Percentiles rank a stretch among this genome's conserved stretches.
Conservation (phyloP, 495 filamentous ascomycete species). For the Talaromyces trachyspermus region DNA sequence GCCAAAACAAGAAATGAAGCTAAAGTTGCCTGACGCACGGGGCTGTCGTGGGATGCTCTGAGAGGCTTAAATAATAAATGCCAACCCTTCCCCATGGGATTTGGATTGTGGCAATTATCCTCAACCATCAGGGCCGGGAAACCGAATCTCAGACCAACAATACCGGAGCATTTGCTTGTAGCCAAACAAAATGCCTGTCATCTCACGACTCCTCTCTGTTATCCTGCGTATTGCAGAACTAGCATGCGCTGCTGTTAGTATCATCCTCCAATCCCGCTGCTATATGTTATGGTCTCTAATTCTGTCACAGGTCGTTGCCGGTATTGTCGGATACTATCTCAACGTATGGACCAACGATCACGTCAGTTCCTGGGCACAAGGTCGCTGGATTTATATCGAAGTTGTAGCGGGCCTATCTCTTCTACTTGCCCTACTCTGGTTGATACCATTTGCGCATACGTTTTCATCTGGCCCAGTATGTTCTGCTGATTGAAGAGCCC, state of each 20-base stretch:
- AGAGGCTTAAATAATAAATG: no score
- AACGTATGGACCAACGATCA: constrained; percentile 19
- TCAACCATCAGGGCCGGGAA: no score
- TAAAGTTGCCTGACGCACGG: no score
- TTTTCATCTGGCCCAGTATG: constrained; percentile 41
- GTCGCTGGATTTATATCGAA: constrained; percentile 54
- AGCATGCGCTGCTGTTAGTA: constrained; percentile 32
- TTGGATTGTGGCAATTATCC: no score
- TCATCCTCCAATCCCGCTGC: background rate
- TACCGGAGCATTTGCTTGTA: no score
- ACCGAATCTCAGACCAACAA: no score
- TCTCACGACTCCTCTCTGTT: constrained; percentile 44
- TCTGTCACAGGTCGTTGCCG: constrained; percentile 43
- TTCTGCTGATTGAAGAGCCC: no score
- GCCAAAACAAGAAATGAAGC: no score
- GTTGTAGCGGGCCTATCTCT: constrained; percentile 50
- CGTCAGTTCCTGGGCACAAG: constrained; percentile 29
- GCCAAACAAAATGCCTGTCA: constrained; percentile 39
- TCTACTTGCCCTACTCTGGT: constrained; percentile 43
- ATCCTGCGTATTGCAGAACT: constrained; percentile 40
- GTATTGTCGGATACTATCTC: constrained; percentile 50
- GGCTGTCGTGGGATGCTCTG: no score
- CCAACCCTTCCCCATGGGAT: no score
- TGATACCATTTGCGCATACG: constrained; percentile 45
- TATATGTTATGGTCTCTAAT: background rate